Base-by-base conservation (phyloP, 2,329 filamentous ascomycete species). In the Clathrospora elynae region DNA sequence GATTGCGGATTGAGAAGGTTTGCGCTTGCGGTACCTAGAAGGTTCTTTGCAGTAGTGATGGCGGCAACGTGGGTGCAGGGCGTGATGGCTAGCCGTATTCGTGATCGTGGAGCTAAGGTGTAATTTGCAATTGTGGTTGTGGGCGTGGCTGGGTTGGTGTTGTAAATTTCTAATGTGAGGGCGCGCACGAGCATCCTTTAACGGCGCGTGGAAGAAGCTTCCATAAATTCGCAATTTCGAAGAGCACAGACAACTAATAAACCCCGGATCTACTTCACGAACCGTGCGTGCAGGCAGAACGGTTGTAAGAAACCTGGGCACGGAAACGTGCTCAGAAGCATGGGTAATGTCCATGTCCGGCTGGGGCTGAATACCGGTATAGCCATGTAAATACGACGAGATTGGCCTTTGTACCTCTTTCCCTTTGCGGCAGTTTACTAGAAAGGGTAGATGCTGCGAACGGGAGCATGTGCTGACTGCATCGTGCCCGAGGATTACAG, bases 381-480 rank as follows among this genome's bases (percentile, higher is more conserved):
- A 47, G 40, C 32, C 34, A 32, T 14, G 16, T 34, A 30, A 16
- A 30, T 35, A 34, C 44, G 23, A 40, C 40, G 32, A 29, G 35
- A 32, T 35, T 40, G 48, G 31, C 7, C 28, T 25, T 29, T 35
- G 40, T 34, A 18, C 24, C 41, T 18, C 36, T 31, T 35, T 46
- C 42, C 14, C 16, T n/a, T 38, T 40, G 35, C 33, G 20, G 33
- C 14, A 35, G 22, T 37, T 16, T 12, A 30, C 24, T 18, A 28
- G 11, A 11, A 11, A 11, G 18, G 24, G 17, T 13, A 35, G 16
- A 35, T 34, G 44, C 40, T 35, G 44, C 49, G 29, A 48, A 44
- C 28, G 44, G 37, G 51, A 54, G 53, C 51, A 49, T 59, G 52
- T 61, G 62, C 62, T 67, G 58, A 66, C 62, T 55, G 61, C 58